A percentile compares a stretch with the other conserved stretches of the same genome.
Conservation (phyloP, 1,139 yeast species). For the Geotrichum cucujoidarum region DNA sequence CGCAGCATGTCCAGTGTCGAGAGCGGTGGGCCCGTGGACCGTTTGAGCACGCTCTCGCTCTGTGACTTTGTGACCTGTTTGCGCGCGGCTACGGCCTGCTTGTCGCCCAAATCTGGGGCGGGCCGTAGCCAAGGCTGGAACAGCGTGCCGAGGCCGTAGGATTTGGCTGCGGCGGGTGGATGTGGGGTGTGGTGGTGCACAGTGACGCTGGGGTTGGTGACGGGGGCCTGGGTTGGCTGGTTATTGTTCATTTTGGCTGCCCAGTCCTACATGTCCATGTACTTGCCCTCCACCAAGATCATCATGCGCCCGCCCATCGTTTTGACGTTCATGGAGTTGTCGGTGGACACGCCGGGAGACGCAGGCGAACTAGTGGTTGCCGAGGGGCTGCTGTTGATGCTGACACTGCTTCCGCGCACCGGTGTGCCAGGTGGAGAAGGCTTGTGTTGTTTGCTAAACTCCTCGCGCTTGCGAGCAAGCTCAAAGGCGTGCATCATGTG, state of each 20-base stretch:
- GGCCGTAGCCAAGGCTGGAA: conserved; percentile 20
- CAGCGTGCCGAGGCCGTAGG: conserved; percentile 15
- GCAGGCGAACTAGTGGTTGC: not conserved
- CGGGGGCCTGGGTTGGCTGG: not conserved
- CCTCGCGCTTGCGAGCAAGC: conserved; percentile 24
- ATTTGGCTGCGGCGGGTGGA: conserved; percentile 3
- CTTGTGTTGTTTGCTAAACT: conserved; percentile 17
- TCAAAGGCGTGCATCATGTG: conserved; percentile 32
- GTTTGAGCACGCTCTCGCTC: too few relatives aligned
- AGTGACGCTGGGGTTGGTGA: not conserved
- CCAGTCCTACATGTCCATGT: conserved; percentile 37
- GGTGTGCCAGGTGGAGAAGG: conserved; percentile 19
- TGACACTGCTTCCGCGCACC: not conserved
- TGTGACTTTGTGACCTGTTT: not conserved
- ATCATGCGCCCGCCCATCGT: conserved; percentile 33
- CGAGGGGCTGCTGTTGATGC: conserved; percentile 2
- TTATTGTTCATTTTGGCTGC: conserved; percentile 25
- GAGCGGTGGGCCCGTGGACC: too few relatives aligned
- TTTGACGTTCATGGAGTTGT: conserved; percentile 27
- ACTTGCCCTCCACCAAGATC: conserved; percentile 29
- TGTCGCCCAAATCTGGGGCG: conserved; percentile 6
- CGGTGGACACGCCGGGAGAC: conserved; percentile 7
- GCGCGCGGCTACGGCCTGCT: not conserved
- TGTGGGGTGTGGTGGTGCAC: too few relatives aligned
- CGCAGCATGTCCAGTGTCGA: conserved; percentile 17